Evolutionary conservation across 1,139 yeast genomes (phyloP), one percentile per base, ranked within the genome.

Genomic region (Blastobotrys malaysiensis): DNA sequence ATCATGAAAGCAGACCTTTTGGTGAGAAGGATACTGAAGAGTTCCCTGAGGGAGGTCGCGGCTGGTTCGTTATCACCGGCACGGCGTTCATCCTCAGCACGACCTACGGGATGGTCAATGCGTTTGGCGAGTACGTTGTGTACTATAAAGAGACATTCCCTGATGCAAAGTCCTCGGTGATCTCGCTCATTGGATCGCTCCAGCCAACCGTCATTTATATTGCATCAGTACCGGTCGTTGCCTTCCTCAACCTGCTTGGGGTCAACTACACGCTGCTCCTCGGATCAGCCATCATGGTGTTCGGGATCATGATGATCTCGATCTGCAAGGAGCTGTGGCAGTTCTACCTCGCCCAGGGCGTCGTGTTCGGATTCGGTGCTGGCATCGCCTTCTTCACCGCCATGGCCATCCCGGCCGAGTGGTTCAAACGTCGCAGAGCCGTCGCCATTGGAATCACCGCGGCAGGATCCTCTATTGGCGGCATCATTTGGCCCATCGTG

Each of bases 381-480:
- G 68, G 69, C 1, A 53, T 66, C 27, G 52, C 61, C 19, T 63
- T 62, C 48, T 59, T 66, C 46, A 60, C 67, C 9, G 61, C 65
- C n/a, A 59, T 63, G 52, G 49, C 65, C 4, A 54, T 64, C 9
- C 63, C 66, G 4, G 57, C 62, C 1, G 84, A 79, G 60, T 83
- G 79, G 73, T 84, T 84, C 67, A 72, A 77, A 57, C 75, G 72
- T 57, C 76, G 71, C 56, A 73, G 86, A 55, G 81, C 83, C 0
- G 66, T 82, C 24, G 88, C 86, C 1, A 68, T 77, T 11, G 85
- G 87, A 2, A 59, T 84, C 1, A 78, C 81, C 0, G 76, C 84
- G 0, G 77, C 83, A 1, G 88, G 88, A 0, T 77, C 86, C 1
- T 83, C 86, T 7, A 68, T 77, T 5, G 90, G 88, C 1, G 89